A percentile compares a stretch with the other conserved stretches of the same genome.
phyloP scores from a whole-genome alignment of 2,329 filamentous ascomycete species.

The Sporothrix euskadiensis region DNA sequence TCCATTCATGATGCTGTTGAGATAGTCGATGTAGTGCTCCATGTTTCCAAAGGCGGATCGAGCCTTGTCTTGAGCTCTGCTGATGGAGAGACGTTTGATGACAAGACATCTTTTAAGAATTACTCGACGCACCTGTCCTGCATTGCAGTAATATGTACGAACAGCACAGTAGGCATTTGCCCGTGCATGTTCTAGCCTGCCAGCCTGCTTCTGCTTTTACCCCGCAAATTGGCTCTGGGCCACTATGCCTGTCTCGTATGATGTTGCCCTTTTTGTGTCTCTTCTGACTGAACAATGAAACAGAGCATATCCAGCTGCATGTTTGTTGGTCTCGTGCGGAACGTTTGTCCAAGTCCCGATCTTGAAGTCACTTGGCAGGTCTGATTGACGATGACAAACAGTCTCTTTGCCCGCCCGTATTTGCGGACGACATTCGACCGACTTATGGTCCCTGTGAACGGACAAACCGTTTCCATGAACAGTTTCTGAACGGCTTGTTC shows the following conservation, averaged over 20 bases:
- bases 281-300: not conserved
- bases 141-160: not conserved
- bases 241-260: slow-evolving; percentile 13
- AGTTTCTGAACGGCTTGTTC: not conserved
- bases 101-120: not conserved
- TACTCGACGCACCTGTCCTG: not conserved
- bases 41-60: not conserved
- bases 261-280: not conserved
- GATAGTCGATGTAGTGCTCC: not conserved
- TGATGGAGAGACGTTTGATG: not conserved
- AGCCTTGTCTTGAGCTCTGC: not conserved
- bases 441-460: not conserved
- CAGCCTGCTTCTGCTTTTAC: slow-evolving; percentile 5
- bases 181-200: no score
- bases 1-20: not conserved
- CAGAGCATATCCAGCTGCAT: not conserved
- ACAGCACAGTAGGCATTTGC: not conserved
- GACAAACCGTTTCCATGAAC: not conserved
- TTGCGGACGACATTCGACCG: slow-evolving; percentile 12
- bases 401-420: not conserved
- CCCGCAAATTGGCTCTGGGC: slow-evolving; percentile 12
- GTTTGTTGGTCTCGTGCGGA: slow-evolving; percentile 4
- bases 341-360: not conserved
- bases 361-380: no score
- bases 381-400: not conserved